A percentile compares a stretch with the other conserved stretches of the same genome.
These are phyloP conservation scores for Alisma plantagoaquatica DNA, from an alignment of 106 monocot genomes.

Conservation along the genomic window DNA sequence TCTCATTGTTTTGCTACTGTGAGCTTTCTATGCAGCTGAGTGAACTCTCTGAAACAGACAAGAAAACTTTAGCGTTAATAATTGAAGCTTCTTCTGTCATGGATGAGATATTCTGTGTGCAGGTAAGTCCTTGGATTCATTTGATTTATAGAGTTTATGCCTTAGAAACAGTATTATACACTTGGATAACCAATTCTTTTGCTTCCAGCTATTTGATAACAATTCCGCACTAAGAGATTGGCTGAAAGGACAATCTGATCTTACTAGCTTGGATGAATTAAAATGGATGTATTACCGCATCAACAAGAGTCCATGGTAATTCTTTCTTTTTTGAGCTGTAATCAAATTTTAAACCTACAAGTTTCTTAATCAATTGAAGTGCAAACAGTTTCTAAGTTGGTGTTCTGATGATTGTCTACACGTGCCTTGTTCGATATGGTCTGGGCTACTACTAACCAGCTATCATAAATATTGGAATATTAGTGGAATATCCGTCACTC, in stretches of 20 bases:
- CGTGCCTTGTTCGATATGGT: neutral
- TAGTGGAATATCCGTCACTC: too few relatives aligned
- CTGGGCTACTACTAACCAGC: neutral
- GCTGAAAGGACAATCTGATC: conserved; percentile 49
- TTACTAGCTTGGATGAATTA: conserved; percentile 48
- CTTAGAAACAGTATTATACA: neutral
- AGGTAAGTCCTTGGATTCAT: conserved; percentile 28
- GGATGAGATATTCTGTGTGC: conserved; percentile 72
- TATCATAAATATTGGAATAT: neutral
- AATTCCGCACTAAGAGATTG: conserved; percentile 79
- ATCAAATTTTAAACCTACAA: too few relatives aligned
- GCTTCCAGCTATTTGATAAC: conserved; percentile 58
- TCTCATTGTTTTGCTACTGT: too few relatives aligned
- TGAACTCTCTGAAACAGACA: conserved; percentile 61
- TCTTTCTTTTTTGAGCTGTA: too few relatives aligned
- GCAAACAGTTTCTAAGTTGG: neutral
- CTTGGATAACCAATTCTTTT: neutral
- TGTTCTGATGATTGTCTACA: neutral
- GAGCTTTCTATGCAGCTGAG: conserved; percentile 42
- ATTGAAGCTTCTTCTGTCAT: conserved; percentile 68
- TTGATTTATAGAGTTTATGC: neutral
- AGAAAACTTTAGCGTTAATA: conserved; percentile 53
- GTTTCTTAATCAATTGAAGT: too few relatives aligned
- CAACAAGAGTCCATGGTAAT: conserved; percentile 96
- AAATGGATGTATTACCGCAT: conserved; percentile 92